Base-by-base conservation (phyloP, 371 early-diverging fungal species). In the Haplosporangium sp. region DNA sequence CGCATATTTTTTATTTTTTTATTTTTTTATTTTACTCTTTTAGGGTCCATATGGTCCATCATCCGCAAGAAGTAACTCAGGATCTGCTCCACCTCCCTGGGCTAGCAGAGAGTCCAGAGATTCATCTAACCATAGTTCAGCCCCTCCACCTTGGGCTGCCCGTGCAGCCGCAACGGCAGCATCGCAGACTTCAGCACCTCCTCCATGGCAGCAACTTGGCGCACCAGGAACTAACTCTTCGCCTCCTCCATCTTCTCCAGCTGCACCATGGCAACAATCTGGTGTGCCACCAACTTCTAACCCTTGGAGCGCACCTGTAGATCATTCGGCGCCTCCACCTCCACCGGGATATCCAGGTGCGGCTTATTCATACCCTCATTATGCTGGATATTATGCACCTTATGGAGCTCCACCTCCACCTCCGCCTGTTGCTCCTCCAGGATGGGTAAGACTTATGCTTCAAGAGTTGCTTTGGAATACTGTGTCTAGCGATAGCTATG, bases 191-290 rank as follows among this genome's bases (percentile, higher is more conserved):
- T 68, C 82, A 2, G 53, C 61, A 53, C 76, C 78, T 34, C 72
- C 89, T 58, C 89, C 90, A 60, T 90, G 90, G 90, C 90, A 90
- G 59, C 88, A 86, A 55, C 60, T 73, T 4, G 69, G 77, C 35
- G 72, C 84, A 47, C 67, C 83, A 27, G 77, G 69, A 55, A 71
- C 71, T 7, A 34, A 38, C 38, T 44, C 55, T 19, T 38, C 53
- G 27, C 40, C 61, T 17, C 44, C 70, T 42, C 71, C 76, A 3
- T 67, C 76, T 13, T 42, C 76, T 13, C 15, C 70, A 38, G 65
- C 69, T 27, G 71, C 71, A 4, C 71, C 76, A 37, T 71, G 77
- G 72, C 72, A 77, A 19, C 77, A 67, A 53, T 17, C 59, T 9
- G 42, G 47, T 20, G 50, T 53, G 37, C 58, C 67, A 47, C 17